phyloP scores from a whole-genome alignment of 179 eudicot species.

The Vitellaria paradoxa region DNA sequence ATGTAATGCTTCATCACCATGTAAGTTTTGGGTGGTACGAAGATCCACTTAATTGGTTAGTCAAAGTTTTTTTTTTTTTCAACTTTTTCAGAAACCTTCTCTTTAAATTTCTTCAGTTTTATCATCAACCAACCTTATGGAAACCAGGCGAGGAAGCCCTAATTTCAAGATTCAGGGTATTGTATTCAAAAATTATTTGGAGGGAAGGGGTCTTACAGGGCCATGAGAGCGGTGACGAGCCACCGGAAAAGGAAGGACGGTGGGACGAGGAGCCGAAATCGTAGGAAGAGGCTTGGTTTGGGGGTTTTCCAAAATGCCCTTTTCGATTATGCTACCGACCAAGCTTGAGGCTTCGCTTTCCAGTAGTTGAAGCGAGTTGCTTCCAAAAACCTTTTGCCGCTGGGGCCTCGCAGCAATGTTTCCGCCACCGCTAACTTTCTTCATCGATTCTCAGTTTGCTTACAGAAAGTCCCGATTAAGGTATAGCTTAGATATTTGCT shows the following conservation, averaged over 20 bases:
- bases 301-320: slow-evolving; percentile 40
- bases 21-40: background rate
- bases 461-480: too few relatives aligned
- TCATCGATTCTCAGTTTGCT: background rate
- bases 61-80: background rate
- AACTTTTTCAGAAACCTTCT: background rate
- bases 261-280: slow-evolving; percentile 52
- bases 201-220: slow-evolving; percentile 44
- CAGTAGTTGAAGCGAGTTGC: slow-evolving; percentile 25
- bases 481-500: too few relatives aligned
- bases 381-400: slow-evolving; percentile 30
- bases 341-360: slow-evolving; percentile 36
- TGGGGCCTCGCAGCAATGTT: slow-evolving; percentile 11
- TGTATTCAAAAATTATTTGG: background rate
- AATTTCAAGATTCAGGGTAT: background rate
- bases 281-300: slow-evolving; percentile 23
- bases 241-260: slow-evolving; percentile 86
- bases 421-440: slow-evolving; percentile 19
- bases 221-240: slow-evolving; percentile 97
- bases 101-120: background rate
- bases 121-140: background rate
- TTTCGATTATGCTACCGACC: slow-evolving; percentile 78
- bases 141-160: background rate
- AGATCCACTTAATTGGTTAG: background rate
- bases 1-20: background rate